Base-by-base conservation (phyloP, 495 filamentous ascomycete species). In the Aspergillus sclerotioniger region DNA sequence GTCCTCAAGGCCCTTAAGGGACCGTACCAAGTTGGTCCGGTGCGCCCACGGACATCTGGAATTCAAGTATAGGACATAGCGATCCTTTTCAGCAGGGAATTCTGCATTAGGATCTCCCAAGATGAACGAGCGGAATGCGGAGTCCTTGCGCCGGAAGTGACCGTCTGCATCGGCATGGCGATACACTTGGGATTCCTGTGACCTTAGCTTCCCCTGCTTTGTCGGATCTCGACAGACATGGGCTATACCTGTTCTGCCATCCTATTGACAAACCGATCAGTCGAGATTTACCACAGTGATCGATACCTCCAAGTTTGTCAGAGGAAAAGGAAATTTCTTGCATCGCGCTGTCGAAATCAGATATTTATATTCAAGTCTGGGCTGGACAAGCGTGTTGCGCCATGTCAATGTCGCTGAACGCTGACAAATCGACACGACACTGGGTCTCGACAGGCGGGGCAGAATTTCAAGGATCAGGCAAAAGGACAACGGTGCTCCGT, bases 31-130 rank as follows among this genome's bases (percentile, higher is more conserved):
- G 19, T 92, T 83, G 0, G 89, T 85, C 16, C 91, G 84, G 55
- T 87, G 89, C 0, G 91, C 90, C 90, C 90, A 96, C 0, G 90
- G 90, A 67, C 91, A 96, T 52, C 88, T 88, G 6, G 75, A 76
- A 46, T 84, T 82, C 63, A 93, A 78, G 70, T 91, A 96, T 54
- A 95, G 81, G 53, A 90, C 89, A 66, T 94, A 95, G 55, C 91
- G 81, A 55, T 82, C 84, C 64, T 83, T 84, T 65, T 90, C 89
- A 13, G 91, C 76, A 0, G 90, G 87, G 69, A 90, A 95, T 60
- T 79, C 65, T 1, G 88, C 80, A 20, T 68, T 73, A 8, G 82
- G 74, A 57, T 80, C 75, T 7, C 73, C 67, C 12, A 85, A 82
- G 43, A 85, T 60, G 59, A 65, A 76, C 43, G 74, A 71, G 21